A percentile compares a stretch with the other conserved stretches of the same genome.
Conservation (phyloP, 352 stramenopile species). For the Pythium angustatum region DNA sequence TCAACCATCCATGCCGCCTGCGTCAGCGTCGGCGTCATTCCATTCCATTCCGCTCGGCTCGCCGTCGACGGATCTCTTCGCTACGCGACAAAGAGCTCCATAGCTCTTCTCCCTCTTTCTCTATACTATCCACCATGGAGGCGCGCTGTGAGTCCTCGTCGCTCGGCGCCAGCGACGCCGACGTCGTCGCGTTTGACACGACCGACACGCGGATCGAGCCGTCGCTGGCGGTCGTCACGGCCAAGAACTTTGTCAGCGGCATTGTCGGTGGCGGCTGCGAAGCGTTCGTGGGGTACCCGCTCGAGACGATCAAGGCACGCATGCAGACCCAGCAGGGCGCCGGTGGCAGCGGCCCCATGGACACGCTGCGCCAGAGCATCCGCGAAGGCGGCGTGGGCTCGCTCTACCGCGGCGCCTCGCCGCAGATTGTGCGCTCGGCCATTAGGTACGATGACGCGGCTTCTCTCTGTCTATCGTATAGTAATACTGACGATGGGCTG, state of each 20-base stretch:
- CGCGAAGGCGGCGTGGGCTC: constrained; percentile 39
- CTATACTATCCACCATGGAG: constrained; percentile 7
- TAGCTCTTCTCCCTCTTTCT: not conserved
- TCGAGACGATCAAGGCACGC: constrained; percentile 49
- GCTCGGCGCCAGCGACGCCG: constrained; percentile 19
- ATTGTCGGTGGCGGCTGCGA: constrained; percentile 43
- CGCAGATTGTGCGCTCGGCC: constrained; percentile 45
- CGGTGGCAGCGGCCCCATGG: constrained; percentile 22
- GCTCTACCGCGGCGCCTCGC: constrained; percentile 43
- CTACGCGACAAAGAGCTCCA: not conserved
- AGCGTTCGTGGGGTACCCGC: constrained; percentile 42
- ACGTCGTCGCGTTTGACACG: constrained; percentile 14
- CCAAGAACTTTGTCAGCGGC: constrained; percentile 46
- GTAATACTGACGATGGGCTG: too few species aligned
- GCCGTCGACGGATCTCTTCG: not conserved
- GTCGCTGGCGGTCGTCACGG: constrained; percentile 35
- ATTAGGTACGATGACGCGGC: constrained; percentile 35
- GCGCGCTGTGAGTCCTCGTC: constrained; percentile 22
- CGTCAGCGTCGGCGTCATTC: constrained; percentile 22
- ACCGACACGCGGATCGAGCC: constrained; percentile 16
- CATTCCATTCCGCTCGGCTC: not conserved
- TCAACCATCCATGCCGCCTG: not conserved
- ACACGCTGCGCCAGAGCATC: constrained; percentile 37
- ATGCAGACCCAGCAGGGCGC: constrained; percentile 40
- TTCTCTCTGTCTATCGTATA: too few species aligned